Evolutionary conservation across 1,284 basidiomycete genomes (phyloP).

Genomic region (Apiotrichum brassicae): DNA sequence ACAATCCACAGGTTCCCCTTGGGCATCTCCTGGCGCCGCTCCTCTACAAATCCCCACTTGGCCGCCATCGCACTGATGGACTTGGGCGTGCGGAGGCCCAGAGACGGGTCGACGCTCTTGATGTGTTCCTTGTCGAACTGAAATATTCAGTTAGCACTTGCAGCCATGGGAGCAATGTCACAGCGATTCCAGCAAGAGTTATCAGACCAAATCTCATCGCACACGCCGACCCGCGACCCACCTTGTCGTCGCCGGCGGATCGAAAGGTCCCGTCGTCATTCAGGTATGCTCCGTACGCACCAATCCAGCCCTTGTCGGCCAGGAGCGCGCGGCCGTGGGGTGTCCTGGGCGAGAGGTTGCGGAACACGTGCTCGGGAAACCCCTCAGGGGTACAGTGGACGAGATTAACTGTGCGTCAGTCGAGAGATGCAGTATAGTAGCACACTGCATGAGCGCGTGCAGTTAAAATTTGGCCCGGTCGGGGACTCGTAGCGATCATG

Average conservation of each 20-base stretch:
- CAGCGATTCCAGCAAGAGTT: no score
- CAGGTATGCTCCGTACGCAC: constrained; percentile 33
- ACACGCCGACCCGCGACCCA: constrained; percentile 15
- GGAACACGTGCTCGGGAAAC: constrained; percentile 32
- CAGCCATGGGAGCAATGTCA: no score
- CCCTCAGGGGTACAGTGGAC: constrained; percentile 33
- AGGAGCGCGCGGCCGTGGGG: constrained; percentile 10
- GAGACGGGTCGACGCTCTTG: constrained; percentile 17
- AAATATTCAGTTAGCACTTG: no score
- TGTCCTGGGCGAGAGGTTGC: constrained; percentile 22
- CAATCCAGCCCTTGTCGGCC: constrained; percentile 24
- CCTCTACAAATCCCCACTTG: constrained; percentile 32
- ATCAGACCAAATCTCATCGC: no score
- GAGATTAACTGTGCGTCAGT: constrained; percentile 30
- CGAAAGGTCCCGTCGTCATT: constrained; percentile 35
- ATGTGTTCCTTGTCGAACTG: constrained; percentile 36
- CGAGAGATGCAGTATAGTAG: not conserved
- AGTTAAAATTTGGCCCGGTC: no score
- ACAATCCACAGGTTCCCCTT: constrained; percentile 40
- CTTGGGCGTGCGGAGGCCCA: constrained; percentile 29
- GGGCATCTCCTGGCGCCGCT: constrained; percentile 26
- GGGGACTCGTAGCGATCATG: no score
- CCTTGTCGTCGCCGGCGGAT: constrained; percentile 26
- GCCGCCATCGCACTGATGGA: constrained; percentile 24
- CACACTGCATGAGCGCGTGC: no score